Evolutionary conservation across 306 rosid species (phyloP).

Genomic region (Citrullus mucosospermus): DNA sequence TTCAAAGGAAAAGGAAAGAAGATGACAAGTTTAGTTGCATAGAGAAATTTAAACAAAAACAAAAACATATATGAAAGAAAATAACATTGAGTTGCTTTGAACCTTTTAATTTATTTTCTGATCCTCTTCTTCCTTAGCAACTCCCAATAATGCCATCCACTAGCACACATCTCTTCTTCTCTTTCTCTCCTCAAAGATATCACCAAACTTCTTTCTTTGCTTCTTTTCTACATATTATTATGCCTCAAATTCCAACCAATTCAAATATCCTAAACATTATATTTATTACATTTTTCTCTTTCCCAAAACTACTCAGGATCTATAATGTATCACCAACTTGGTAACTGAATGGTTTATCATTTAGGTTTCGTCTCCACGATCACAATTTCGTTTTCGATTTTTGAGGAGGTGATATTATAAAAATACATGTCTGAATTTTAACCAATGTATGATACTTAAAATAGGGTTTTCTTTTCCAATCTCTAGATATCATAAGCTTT

Average conservation of each 20-base stretch:
- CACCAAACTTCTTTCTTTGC: neutral
- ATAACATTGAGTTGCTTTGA: constrained; percentile 13
- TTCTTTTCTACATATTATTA: no score
- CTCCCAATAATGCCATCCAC: constrained; percentile 18
- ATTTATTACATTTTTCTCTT: neutral
- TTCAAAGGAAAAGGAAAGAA: constrained; percentile 12
- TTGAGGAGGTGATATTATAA: neutral
- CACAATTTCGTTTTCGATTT: neutral
- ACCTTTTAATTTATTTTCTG: constrained; percentile 5
- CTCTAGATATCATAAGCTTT: no score
- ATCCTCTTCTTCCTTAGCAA: constrained; percentile 24
- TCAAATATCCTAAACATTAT: neutral
- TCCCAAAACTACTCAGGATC: neutral
- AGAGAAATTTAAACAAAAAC: neutral
- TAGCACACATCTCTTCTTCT: neutral
- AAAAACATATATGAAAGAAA: neutral
- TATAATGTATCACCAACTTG: neutral
- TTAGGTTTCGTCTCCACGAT: neutral
- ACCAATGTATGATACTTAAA: no score
- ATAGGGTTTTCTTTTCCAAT: no score
- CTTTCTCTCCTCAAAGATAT: neutral
- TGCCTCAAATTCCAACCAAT: neutral
- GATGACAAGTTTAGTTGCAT: constrained; percentile 15
- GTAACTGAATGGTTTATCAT: neutral
- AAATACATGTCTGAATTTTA: no score